These are phyloP conservation scores for Serendipita sp. DNA, from an alignment of 768 basidiomycete genomes.

Conservation along the genomic window DNA sequence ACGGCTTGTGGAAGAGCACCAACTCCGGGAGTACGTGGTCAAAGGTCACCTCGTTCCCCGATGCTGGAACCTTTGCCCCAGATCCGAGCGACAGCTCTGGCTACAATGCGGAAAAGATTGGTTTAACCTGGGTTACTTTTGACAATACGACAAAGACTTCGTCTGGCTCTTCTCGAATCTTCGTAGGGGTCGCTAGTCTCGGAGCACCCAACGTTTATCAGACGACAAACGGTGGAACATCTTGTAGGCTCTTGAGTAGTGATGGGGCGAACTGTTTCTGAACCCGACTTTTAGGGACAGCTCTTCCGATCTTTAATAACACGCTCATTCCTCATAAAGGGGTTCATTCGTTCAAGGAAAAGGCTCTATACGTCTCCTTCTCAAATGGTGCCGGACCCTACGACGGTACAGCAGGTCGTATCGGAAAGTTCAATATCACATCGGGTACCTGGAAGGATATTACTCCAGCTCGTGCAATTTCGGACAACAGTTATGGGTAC, in stretches of 20 bases:
- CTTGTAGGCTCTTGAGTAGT: conserved; percentile 25
- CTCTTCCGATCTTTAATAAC: conserved; percentile 40
- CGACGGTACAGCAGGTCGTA: conserved; percentile 36
- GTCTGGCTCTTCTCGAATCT: conserved; percentile 42
- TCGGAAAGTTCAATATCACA: conserved; percentile 29
- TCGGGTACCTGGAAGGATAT: conserved; percentile 43
- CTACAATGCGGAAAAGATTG: conserved; percentile 23
- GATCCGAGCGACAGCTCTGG: conserved; percentile 23
- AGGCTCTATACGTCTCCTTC: conserved; percentile 42
- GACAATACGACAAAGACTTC: conserved; percentile 25
- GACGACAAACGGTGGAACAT: conserved; percentile 36
- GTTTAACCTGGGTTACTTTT: conserved; percentile 46
- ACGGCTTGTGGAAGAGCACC: conserved; percentile 51
- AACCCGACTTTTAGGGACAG: conserved; percentile 21
- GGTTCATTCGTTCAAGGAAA: conserved; percentile 42
- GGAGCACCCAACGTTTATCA: conserved; percentile 41
- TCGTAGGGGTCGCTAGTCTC: conserved; percentile 46
- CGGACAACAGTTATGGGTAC: neutral
- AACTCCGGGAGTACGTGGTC: conserved; percentile 42
- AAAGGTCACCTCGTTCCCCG: conserved; percentile 42
- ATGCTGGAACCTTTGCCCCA: conserved; percentile 31
- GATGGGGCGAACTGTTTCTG: too few species aligned
- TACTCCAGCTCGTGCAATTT: conserved; percentile 32
- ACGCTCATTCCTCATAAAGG: conserved; percentile 50
- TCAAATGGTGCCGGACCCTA: conserved; percentile 50